phyloP scores from a whole-genome alignment of 139 green algal genomes.

The Auxenochlorella pyrenoidosa region DNA sequence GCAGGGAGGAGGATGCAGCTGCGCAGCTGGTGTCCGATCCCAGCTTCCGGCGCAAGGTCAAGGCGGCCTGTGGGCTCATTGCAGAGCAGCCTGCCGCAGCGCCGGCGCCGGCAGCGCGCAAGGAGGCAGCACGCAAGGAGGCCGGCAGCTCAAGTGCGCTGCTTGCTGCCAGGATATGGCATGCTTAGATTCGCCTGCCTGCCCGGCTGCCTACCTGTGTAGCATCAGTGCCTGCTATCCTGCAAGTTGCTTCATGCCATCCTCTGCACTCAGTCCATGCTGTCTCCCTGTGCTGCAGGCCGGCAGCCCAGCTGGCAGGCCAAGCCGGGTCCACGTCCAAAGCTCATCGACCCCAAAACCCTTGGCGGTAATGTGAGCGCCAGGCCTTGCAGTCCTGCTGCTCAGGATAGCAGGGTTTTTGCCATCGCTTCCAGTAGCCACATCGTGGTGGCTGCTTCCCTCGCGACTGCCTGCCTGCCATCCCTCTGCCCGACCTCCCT shows the following conservation, averaged over 20 bases:
- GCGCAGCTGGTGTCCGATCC: conserved; percentile 62
- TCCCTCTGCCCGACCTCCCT: no score
- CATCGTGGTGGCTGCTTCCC: not conserved
- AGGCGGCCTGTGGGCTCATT: not conserved
- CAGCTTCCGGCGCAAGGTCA: conserved; percentile 54
- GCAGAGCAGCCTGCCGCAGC: not conserved
- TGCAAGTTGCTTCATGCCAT: not conserved
- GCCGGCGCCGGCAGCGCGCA: not conserved
- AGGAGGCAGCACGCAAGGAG: not conserved
- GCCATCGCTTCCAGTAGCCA: not conserved
- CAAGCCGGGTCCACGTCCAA: conserved; percentile 50
- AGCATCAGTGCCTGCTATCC: no score
- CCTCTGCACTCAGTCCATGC: not conserved
- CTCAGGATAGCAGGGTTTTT: not conserved
- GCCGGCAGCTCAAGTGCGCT: not conserved
- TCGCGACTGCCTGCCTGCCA: not conserved
- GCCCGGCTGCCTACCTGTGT: no score
- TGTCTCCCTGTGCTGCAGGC: not conserved
- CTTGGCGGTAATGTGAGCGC: conserved; percentile 34
- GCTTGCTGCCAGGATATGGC: not conserved
- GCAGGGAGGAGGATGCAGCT: conserved; percentile 76
- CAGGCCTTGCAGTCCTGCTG: not conserved
- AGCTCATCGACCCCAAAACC: conserved; percentile 51
- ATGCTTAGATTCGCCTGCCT: no score
- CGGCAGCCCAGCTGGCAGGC: not conserved